Conservation (phyloP, 1,284 basidiomycete species). For the Ganoderma resinaceum region DNA sequence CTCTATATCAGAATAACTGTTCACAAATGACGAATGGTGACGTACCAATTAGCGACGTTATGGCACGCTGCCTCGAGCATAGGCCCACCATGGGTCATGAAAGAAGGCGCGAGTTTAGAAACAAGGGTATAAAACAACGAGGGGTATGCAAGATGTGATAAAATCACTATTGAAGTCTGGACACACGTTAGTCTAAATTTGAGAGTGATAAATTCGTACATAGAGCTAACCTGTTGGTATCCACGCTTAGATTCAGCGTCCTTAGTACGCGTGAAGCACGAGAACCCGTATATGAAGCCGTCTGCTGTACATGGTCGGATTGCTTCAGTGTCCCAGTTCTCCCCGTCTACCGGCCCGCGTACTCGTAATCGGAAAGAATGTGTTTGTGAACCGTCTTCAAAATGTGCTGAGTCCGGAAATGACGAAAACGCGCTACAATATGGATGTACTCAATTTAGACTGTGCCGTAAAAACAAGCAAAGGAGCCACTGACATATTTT, state of each 20-base stretch:
- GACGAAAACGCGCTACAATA: slow-evolving; percentile 85
- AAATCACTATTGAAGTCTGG: slow-evolving; percentile 85
- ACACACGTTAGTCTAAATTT: neutral
- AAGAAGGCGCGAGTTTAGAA: slow-evolving; percentile 78
- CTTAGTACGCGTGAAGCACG: slow-evolving; percentile 80
- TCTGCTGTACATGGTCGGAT: slow-evolving; percentile 55
- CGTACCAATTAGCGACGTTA: slow-evolving; percentile 87
- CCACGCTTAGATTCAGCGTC: slow-evolving; percentile 80
- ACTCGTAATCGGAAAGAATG: slow-evolving; percentile 80
- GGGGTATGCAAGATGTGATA: slow-evolving; percentile 87
- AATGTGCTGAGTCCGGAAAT: slow-evolving; percentile 90
- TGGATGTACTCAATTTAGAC: slow-evolving; percentile 18
- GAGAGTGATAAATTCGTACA: neutral
- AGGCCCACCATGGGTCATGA: slow-evolving; percentile 75
- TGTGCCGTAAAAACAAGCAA: neutral
- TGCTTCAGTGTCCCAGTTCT: slow-evolving; percentile 34
- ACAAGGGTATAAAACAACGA: slow-evolving; percentile 80
- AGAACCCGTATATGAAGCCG: slow-evolving; percentile 85
- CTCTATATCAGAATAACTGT: slow-evolving; percentile 21
- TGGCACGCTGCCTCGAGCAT: slow-evolving; percentile 89
- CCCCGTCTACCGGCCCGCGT: slow-evolving; percentile 36
- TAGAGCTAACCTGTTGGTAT: slow-evolving; percentile 78
- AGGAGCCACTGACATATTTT: slow-evolving; percentile 78
- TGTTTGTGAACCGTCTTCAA: slow-evolving; percentile 74
- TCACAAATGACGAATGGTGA: slow-evolving; percentile 22